Percentiles rank a stretch among this genome's conserved stretches.
phyloP scores from a whole-genome alignment of 176 grass and related monocot genomes.

The maize (Zea mays) region DNA sequence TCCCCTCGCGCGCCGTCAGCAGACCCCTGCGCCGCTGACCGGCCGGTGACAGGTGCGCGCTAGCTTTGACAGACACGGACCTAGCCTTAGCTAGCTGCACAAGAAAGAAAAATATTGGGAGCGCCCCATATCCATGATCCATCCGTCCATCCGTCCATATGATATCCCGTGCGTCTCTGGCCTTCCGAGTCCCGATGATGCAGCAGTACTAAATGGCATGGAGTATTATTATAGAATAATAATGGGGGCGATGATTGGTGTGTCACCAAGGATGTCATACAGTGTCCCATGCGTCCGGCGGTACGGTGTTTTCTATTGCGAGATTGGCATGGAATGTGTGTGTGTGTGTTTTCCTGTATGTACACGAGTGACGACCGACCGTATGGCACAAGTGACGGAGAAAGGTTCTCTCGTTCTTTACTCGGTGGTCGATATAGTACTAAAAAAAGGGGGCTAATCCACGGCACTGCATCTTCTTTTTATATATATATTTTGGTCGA shows the following conservation, averaged over 20 bases:
- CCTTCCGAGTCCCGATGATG: conserved; percentile 28
- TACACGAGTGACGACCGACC: too few relatives aligned
- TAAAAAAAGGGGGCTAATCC: background rate
- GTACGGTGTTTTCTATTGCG: too few relatives aligned
- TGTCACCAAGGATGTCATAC: conserved; percentile 7
- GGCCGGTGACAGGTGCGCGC: background rate
- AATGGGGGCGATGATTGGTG: conserved; percentile 39
- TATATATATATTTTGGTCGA: background rate
- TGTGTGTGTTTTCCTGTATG: too few relatives aligned
- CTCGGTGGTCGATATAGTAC: too few relatives aligned
- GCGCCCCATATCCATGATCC: conserved; percentile 2
- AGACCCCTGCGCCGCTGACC: conserved; percentile 28
- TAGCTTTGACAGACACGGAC: conserved; percentile 28
- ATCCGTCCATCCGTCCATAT: background rate
- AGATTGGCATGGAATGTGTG: too few relatives aligned
- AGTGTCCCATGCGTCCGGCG: too few relatives aligned
- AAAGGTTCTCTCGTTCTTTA: too few relatives aligned
- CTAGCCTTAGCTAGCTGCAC: background rate
- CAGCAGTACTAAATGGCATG: background rate
- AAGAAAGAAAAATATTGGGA: background rate
- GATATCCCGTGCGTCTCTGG: background rate
- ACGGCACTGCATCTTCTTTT: background rate
- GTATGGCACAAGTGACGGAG: too few relatives aligned
- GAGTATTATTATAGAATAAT: background rate
- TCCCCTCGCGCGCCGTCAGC: conserved; percentile 10